Percentiles rank a stretch among this genome's conserved stretches.
These are phyloP conservation scores for Barnettozyma salicaria DNA, from an alignment of 805 yeast species.

Conservation along the genomic window DNA sequence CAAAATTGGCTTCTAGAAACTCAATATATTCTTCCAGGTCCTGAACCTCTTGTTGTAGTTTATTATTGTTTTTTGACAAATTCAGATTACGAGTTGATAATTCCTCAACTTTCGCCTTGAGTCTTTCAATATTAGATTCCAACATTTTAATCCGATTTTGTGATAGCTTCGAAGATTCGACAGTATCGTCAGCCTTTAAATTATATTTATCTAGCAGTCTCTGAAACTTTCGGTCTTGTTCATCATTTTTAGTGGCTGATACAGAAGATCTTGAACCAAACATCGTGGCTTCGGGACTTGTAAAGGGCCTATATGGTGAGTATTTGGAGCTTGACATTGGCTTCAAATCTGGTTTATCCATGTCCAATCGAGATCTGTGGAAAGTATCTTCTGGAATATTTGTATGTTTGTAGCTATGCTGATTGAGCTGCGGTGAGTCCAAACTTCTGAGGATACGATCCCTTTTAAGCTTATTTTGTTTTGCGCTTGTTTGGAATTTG, in stretches of 20 bases:
- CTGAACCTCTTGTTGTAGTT: constrained; percentile 11
- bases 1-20: constrained; percentile 18
- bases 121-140: constrained; percentile 9
- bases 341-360: constrained; percentile 5
- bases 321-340: neutral
- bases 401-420: neutral
- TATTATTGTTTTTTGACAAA: constrained; percentile 6
- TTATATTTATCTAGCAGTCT: neutral
- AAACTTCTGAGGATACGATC: constrained; percentile 13
- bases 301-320: constrained; percentile 4
- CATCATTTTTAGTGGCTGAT: constrained; percentile 2
- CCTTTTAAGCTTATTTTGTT: constrained; percentile 16
- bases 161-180: neutral
- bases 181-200: neutral
- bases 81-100: constrained; percentile 5
- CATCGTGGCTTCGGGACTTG: constrained; percentile 5
- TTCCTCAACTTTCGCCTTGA: constrained; percentile 5
- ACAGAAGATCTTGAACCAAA: neutral
- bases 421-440: constrained; percentile 1
- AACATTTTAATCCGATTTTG: constrained; percentile 8
- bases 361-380: neutral
- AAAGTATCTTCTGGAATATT: constrained; percentile 1
- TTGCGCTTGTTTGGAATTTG: constrained; percentile 6
- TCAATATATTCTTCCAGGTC: constrained; percentile 18
- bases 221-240: neutral